Conservation (phyloP, 2,329 filamentous ascomycete species). For the Stagonosporopsis chrysanthemi region DNA sequence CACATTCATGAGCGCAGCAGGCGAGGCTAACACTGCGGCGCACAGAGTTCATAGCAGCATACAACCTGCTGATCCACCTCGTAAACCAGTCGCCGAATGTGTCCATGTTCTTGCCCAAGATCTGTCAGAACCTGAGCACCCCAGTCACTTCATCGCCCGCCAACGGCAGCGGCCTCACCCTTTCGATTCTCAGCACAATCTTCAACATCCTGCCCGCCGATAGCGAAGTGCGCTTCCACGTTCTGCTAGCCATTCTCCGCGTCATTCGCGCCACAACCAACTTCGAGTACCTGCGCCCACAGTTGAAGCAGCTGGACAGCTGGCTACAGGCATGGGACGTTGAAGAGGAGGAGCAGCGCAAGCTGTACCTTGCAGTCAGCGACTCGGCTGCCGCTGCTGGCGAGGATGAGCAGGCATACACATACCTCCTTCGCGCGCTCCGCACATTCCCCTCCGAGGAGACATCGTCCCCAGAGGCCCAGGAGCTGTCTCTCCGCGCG, state of each 20-base stretch:
- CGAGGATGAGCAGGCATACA: slow-evolving; percentile 77
- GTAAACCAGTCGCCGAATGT: slow-evolving; percentile 84
- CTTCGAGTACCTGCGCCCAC: slow-evolving; percentile 84
- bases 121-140: slow-evolving; percentile 86
- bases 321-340: slow-evolving; percentile 88
- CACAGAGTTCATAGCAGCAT: slow-evolving; percentile 88
- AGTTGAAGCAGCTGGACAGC: slow-evolving; percentile 79
- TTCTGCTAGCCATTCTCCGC: slow-evolving; percentile 86
- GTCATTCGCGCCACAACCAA: slow-evolving; percentile 73
- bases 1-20: slow-evolving; percentile 17
- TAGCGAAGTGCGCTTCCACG: slow-evolving; percentile 84
- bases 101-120: slow-evolving; percentile 82
- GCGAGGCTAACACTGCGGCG: slow-evolving; percentile 36
- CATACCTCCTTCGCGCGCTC: slow-evolving; percentile 78
- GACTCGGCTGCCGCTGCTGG: slow-evolving; percentile 81
- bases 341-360: slow-evolving; percentile 81
- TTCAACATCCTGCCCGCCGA: slow-evolving; percentile 86
- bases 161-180: slow-evolving; percentile 84
- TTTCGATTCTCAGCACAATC: slow-evolving; percentile 90
- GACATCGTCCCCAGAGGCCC: slow-evolving; percentile 62
- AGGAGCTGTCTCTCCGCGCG: slow-evolving; percentile 67
- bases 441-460: slow-evolving; percentile 74
- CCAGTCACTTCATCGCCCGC: slow-evolving; percentile 85
- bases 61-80: slow-evolving; percentile 96
- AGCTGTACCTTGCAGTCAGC: slow-evolving; percentile 82